Evolutionary conservation across 192 early-diverging fungal genomes (phyloP), one percentile per base, ranked within the genome.

Genomic region (Backusella mclennaniae): DNA sequence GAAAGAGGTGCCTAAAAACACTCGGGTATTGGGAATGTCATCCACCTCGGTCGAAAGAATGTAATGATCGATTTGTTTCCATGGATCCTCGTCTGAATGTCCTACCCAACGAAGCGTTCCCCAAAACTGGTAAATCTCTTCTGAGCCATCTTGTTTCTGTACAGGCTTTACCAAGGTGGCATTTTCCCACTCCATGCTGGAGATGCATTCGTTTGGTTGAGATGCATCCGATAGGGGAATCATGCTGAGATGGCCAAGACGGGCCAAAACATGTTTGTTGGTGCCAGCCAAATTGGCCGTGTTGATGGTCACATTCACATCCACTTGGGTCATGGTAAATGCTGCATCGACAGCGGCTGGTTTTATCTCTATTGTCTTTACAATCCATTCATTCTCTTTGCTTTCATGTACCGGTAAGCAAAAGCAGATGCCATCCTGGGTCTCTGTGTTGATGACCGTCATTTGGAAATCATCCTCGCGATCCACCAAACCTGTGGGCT

Each of bases 1-100:
- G 39, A 71, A 71, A 1, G 70, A 71, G 3, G 70, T 71, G 12
- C 70, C 70, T 23, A 71, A 33, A 31, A 71, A 71, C 11, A 23
- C 8, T 4, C 70, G 19, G 15, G 26, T 36, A 2, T 71, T 71
- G 6, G 26, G 39, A 46, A 44, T 23, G 6, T 68, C 35, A n/a
- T 68, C 35, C 29, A 68, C 35, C 15, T 44, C 42, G 42, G n/a
- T 46, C 31, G 39, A 71, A 6, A 71, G 14, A 0, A 19, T 49
- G 6, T 71, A 71, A n/a, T 42, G 42, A 0, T 71, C 70, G 4
- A 44, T 71, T 9, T 49, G 36, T 19, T 46, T 35, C 70, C 70
- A 71, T 63, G 21, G 56, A 3, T 29, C 56, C 3, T 29, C 26
- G 0, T 14, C 23, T 0, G 26, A 23, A 0, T 63, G 56, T 3